Conservation (phyloP, 2,329 filamentous ascomycete species). For the Colletotrichum tropicicola region DNA sequence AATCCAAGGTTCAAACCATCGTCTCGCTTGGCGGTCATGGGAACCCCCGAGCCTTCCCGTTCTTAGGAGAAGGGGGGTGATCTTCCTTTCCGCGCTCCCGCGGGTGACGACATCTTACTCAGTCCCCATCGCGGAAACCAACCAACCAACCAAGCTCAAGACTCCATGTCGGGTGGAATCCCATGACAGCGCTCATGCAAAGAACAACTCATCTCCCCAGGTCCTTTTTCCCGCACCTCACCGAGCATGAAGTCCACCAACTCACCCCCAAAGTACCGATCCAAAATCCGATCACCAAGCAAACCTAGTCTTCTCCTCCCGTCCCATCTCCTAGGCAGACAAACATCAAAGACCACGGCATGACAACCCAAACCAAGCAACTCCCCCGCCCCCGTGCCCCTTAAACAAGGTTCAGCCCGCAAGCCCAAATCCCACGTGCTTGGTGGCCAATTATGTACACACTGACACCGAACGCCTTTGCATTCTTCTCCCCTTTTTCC, state of each 20-base stretch:
- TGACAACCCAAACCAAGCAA: neutral
- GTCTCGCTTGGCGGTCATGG: neutral
- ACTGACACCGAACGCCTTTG: too few species aligned
- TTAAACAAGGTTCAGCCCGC: constrained; percentile 2
- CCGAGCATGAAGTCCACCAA: too few species aligned
- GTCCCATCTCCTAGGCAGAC: neutral
- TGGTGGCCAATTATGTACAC: too few species aligned
- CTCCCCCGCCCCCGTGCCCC: neutral
- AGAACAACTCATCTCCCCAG: too few species aligned
- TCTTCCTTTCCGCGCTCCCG: too few species aligned
- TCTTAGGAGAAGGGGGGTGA: neutral
- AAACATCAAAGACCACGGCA: neutral
- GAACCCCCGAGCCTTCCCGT: neutral
- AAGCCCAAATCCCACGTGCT: neutral
- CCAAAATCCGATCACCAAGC: too few species aligned
- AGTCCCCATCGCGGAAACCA: neutral
- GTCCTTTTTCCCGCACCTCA: too few species aligned
- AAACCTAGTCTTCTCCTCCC: too few species aligned
- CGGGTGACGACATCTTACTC: constrained; percentile 1
- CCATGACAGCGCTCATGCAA: too few species aligned
- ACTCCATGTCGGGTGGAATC: too few species aligned
- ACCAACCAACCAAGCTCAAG: neutral
- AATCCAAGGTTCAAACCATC: neutral
- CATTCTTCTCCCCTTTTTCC: too few species aligned
- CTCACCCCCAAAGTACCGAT: too few species aligned